Base-by-base conservation (phyloP, 148 eudicot species). In the Nepenthes mirabilis region DNA sequence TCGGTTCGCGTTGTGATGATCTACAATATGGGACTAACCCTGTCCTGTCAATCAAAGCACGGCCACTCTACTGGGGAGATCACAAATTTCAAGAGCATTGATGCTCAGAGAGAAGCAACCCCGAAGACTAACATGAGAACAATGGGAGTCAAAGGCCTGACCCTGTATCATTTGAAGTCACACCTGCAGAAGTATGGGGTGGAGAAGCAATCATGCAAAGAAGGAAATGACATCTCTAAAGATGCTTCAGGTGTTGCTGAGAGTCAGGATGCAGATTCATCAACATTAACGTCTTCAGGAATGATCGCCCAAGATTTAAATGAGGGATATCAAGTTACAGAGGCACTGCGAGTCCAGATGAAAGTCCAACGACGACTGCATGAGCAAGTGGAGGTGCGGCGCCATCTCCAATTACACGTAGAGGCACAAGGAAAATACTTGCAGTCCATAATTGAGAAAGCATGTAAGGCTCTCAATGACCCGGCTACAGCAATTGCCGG, bases 131-230 rank as follows among this genome's bases (percentile, higher is more conserved):
- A 83, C 55, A 63, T 87, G 85, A 82, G 87, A 69, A 75, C 89
- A 61, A 87, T 87, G 95, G 95, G 95, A 34, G 95, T 87, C 37
- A 87, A 87, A 74, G 95, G 95, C 54, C 84, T 87, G 47, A 87
- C 95, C n/a, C 78, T 87, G 57, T 87, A 87, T 75, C 95, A 87
- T 66, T 70, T 87, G 74, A 87, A 87, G 69, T 83, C 88, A 36
- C 94, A 86, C 69, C 82, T 86, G 43, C 43, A 40, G 65, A n/a
- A n/a, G n/a, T n/a, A n/a, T n/a, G n/a, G n/a, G n/a, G n/a, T n/a
- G n/a, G n/a, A n/a, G n/a, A n/a, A n/a, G n/a, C n/a, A n/a, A n/a
- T n/a, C n/a, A n/a, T n/a, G n/a, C n/a, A n/a, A n/a, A n/a, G n/a
- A n/a, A n/a, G n/a, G n/a, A n/a, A n/a, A n/a, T n/a, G n/a, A n/a